phyloP scores from a whole-genome alignment of 768 basidiomycete genomes.

The Psilocybe azurescens region DNA sequence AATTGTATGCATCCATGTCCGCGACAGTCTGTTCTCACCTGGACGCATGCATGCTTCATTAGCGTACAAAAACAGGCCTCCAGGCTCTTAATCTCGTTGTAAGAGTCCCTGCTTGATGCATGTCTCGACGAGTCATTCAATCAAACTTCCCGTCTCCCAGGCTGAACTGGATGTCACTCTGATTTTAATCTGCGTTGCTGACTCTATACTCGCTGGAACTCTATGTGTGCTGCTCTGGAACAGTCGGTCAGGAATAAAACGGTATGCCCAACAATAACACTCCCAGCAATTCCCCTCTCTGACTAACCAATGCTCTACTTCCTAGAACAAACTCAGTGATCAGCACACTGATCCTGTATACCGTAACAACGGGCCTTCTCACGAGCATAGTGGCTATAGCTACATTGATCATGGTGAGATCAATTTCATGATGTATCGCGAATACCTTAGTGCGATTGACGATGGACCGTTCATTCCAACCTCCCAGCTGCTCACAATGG shows the following conservation, averaged over 20 bases:
- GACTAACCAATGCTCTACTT: not conserved
- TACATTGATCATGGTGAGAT: not conserved
- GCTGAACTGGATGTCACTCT: not conserved
- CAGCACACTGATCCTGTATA: slow-evolving; percentile 7
- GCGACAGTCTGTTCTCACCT: not conserved
- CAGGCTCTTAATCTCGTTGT: slow-evolving; percentile 1
- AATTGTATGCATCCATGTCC: not conserved
- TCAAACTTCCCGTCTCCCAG: not conserved
- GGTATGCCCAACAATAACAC: not conserved
- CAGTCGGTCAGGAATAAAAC: slow-evolving; percentile 2
- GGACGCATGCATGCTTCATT: not conserved
- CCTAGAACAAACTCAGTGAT: slow-evolving; percentile 5
- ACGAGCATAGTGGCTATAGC: slow-evolving; percentile 1
- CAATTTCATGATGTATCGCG: too few relatives aligned
- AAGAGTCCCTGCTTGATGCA: not conserved
- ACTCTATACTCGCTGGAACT: slow-evolving; percentile 2
- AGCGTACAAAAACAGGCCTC: not conserved
- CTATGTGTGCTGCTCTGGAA: slow-evolving; percentile 6
- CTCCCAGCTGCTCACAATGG: slow-evolving; percentile 1
- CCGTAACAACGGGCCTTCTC: slow-evolving; percentile 3
- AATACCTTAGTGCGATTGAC: too few relatives aligned
- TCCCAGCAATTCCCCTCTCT: not conserved
- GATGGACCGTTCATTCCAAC: too few relatives aligned
- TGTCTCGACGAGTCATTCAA: not conserved
- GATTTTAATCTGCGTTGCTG: slow-evolving; percentile 3